Base-by-base conservation (phyloP, 768 basidiomycete species). In the Calvatia gigantea region DNA sequence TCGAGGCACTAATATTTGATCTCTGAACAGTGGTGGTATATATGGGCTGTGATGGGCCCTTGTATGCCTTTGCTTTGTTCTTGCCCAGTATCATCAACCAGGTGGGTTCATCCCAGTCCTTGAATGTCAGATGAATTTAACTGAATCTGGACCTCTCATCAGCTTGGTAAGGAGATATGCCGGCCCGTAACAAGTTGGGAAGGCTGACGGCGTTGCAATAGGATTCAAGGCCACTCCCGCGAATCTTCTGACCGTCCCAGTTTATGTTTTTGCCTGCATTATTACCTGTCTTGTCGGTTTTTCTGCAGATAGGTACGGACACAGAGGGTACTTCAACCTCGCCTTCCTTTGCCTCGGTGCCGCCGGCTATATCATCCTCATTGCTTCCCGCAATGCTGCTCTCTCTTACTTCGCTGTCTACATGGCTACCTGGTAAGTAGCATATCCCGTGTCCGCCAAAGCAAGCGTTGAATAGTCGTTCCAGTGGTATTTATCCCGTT, bases 41-140 rank as follows among this genome's bases (percentile, higher is more conserved):
- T 59, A 69, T 67, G 58, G 84, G 83, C 11, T 69, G 69, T 42
- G 84, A 84, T 64, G 84, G 77, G 69, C 87, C 89, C 0, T 68
- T 91, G 42, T 91, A 91, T 60, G 86, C 89, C 0, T 89, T 91
- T 68, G 77, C 87, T 19, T 69, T 91, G 42, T 92, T 92, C 75
- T 70, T 89, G 51, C 89, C 89, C 0, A 87, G 82, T 39, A 90
- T 91, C 64, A 91, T 90, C 67, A 84, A 79, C 57, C 72, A 86
- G 70, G 84, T 86, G 59, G 38, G 58, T 35, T 78, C 68, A 31
- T 2, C 12, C 38, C 29, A 27, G 17, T 28, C n/a, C 19, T 28
- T 51, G 7, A 4, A 21, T 38, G 35, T 38, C 9, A 15, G 21
- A 4, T 43, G 21, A 3, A 21, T 19, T 23, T 42, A 11, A 42